Percentiles rank a stretch among this genome's conserved stretches.
These are phyloP conservation scores for Colletotrichum spinosum DNA, from an alignment of 2,329 filamentous ascomycete species.

Conservation along the genomic window DNA sequence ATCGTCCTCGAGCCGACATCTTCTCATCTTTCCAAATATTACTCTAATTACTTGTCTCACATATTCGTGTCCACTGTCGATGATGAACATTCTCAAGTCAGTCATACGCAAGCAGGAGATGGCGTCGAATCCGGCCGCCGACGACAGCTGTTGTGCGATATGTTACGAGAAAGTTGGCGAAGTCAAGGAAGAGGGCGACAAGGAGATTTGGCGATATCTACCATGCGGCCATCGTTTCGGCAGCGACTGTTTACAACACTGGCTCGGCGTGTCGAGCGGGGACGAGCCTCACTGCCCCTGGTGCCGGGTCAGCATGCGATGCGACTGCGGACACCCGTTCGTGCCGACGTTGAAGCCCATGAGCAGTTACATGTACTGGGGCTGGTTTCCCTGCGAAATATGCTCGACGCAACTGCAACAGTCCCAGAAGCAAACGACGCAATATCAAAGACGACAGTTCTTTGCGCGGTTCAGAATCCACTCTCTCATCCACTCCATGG, in stretches of 20 bases:
- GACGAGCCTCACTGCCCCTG: constrained; percentile 53
- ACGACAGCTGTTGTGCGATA: constrained; percentile 50
- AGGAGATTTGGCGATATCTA: constrained; percentile 54
- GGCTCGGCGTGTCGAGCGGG: constrained; percentile 51
- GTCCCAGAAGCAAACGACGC: constrained; percentile 25
- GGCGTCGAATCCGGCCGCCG: constrained; percentile 31
- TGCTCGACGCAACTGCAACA: constrained; percentile 33
- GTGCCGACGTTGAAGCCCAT: constrained; percentile 41
- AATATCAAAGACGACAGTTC: constrained; percentile 30
- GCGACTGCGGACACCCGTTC: constrained; percentile 48
- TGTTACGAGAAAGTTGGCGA: constrained; percentile 56
- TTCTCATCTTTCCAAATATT: too few species aligned
- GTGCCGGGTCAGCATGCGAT: constrained; percentile 48
- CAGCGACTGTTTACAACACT: constrained; percentile 55
- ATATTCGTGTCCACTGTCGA: constrained; percentile 6
- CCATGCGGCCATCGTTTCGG: constrained; percentile 59
- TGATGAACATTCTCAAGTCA: constrained; percentile 35
- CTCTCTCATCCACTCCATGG: constrained; percentile 35
- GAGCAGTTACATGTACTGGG: constrained; percentile 33
- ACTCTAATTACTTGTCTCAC: too few species aligned
- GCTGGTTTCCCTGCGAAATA: constrained; percentile 35
- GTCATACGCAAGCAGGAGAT: constrained; percentile 39
- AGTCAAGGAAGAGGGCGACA: constrained; percentile 49
- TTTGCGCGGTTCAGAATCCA: constrained; percentile 25
- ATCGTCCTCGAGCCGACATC: too few species aligned